phyloP scores from a whole-genome alignment of 192 early-diverging fungal genomes.

The Chytriomyces sp. region DNA sequence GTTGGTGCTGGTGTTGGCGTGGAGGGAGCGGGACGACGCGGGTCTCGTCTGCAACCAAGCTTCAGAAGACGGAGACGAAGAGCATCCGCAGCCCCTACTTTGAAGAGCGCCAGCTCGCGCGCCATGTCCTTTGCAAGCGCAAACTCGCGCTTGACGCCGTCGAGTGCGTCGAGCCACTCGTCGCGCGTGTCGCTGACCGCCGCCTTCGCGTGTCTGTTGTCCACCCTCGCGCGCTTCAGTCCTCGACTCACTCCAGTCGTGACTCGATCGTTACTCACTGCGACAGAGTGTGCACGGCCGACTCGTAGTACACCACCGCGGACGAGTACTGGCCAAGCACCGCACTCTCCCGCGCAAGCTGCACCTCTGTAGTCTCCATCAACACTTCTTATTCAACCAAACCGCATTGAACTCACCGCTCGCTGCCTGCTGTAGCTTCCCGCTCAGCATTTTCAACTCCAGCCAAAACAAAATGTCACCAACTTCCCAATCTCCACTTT shows the following conservation, averaged over 20 bases:
- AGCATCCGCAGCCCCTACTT: conserved; percentile 33
- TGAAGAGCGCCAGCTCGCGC: conserved; percentile 54
- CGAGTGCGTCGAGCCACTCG: conserved; percentile 44
- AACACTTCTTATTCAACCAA: too few species aligned
- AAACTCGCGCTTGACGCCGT: conserved; percentile 48
- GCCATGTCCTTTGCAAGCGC: conserved; percentile 55
- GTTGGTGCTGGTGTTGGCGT: neutral
- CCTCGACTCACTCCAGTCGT: neutral
- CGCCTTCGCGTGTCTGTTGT: conserved; percentile 46
- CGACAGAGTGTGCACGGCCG: conserved; percentile 51
- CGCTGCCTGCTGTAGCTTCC: too few species aligned
- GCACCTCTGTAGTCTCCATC: conserved; percentile 50
- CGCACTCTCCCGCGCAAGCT: conserved; percentile 57
- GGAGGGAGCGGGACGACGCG: neutral
- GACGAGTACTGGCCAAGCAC: conserved; percentile 60
- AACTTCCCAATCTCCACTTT: too few species aligned
- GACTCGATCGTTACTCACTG: conserved; percentile 28
- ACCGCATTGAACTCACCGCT: too few species aligned
- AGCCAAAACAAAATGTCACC: too few species aligned
- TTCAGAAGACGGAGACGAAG: neutral
- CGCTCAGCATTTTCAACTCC: too few species aligned
- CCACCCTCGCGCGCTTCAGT: neutral
- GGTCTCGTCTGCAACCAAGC: neutral
- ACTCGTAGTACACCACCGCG: conserved; percentile 57
- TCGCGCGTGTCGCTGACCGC: conserved; percentile 38